Conservation (phyloP, 495 filamentous ascomycete genomes). For the Massariosphaeria phaeospora region DNA sequence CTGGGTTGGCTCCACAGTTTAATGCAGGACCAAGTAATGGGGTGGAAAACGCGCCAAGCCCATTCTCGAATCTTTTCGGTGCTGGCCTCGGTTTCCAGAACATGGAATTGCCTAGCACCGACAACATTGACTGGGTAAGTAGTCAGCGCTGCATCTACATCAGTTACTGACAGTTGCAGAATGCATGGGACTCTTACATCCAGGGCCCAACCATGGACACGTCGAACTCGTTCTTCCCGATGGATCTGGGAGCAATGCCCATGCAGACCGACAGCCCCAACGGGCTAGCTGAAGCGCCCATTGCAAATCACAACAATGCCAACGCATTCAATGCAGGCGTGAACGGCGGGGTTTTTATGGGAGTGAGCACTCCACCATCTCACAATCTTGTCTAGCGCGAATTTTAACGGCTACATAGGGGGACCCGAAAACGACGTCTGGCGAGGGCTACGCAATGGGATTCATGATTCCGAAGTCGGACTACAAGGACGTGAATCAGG, state of each 20-base stretch:
- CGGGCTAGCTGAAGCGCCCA: constrained; percentile 8
- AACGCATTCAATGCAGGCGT: constrained; percentile 24
- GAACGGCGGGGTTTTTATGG: constrained; percentile 31
- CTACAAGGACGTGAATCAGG: neutral
- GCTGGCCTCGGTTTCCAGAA: constrained; percentile 47
- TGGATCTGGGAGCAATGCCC: constrained; percentile 25
- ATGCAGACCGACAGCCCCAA: constrained; percentile 18
- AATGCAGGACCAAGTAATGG: constrained; percentile 14
- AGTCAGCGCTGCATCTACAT: neutral
- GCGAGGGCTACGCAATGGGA: constrained; percentile 18
- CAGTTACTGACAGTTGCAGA: constrained; percentile 14
- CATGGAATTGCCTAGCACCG: constrained; percentile 49
- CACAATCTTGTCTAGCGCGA: neutral
- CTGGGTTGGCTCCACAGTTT: constrained; percentile 31
- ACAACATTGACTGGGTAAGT: constrained; percentile 76
- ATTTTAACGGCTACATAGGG: constrained; percentile 6
- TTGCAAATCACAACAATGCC: constrained; percentile 1
- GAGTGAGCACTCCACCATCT: constrained; percentile 19
- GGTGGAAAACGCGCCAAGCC: constrained; percentile 36
- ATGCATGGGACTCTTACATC: constrained; percentile 44
- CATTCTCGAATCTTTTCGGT: constrained; percentile 49
- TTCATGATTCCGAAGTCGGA: constrained; percentile 24
- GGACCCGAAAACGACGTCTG: constrained; percentile 20
- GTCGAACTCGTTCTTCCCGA: constrained; percentile 36
- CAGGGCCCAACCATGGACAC: constrained; percentile 38